Evolutionary conservation across 352 stramenopile genomes (phyloP), one percentile per base, ranked within the genome.

Genomic region (Blastocystis hominis): DNA sequence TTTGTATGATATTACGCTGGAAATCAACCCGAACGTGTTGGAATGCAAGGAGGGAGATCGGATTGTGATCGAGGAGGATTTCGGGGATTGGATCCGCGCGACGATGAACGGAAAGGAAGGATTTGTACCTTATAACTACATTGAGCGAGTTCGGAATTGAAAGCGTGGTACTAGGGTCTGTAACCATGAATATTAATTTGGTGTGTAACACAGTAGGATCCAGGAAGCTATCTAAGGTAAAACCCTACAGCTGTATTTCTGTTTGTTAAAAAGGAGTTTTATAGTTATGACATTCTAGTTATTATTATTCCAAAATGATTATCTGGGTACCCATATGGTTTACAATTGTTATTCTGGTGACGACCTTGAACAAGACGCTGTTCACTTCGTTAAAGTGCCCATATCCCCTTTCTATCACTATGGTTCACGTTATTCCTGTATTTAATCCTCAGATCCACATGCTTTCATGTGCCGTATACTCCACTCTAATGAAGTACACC

Each of bases 261-360:
- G 24, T 30, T 30, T 30, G 24, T 30, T 30, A 30, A 30, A 59
- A 59, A 59, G 50, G 13, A 3, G n/a, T 59, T 20, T 59, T 13
- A n/a, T 59, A n/a, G 50, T 59, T 59, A 59, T n/a, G 13, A 59
- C 50, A 59, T 20, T 3, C 10, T 59, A n/a, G 13, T 20, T 20
- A n/a, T 59, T n/a, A 2, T 1, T 59, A 59, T n/a, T 30, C 53
- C 10, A 77, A 56, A 53, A 87, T 87, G 77, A 78, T 87, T 34
- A 78, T 78, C 38, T 87, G 77, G 77, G 34, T 87, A 17, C 62
- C 66, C 3, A 87, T 87, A 56, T 87, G 77, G 77, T 87, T 87
- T 66, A 44, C 47, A 7, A 75, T 87, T 24, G 77, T 87, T 5
- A 87, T 87, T 50, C 42, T 55, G 34, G 77, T 87, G 77, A 87